Conservation (phyloP, 306 rosid species). For the Comarum palustre region DNA sequence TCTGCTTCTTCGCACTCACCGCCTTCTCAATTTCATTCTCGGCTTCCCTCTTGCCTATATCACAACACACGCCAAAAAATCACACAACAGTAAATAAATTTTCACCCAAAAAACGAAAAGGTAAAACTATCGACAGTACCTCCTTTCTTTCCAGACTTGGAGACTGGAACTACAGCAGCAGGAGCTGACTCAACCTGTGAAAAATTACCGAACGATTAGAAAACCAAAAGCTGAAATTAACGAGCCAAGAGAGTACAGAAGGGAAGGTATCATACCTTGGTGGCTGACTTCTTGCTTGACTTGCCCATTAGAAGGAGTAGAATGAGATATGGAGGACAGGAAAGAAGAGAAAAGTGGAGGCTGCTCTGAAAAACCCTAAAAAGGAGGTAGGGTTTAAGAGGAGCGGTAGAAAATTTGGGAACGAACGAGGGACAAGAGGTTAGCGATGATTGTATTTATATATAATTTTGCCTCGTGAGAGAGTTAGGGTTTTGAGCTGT, state of each 20-base stretch:
- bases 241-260: neutral
- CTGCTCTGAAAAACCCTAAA: constrained; percentile 51
- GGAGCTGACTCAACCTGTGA: constrained; percentile 64
- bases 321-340: neutral
- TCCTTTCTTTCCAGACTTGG: constrained; percentile 52
- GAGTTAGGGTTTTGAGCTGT: constrained; percentile 10
- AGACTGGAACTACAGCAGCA: constrained; percentile 44
- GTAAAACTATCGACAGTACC: constrained; percentile 31
- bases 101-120: neutral
- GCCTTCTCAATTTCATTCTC: constrained; percentile 47
- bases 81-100: neutral
- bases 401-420: constrained; percentile 11
- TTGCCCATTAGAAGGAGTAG: constrained; percentile 44
- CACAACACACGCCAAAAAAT: no score
- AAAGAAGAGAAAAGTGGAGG: neutral
- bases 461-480: neutral
- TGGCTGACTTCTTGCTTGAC: constrained; percentile 72
- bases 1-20: constrained; percentile 65
- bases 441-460: neutral
- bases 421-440: neutral
- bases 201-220: neutral
- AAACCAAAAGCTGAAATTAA: neutral
- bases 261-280: constrained; percentile 40
- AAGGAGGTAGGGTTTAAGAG: constrained; percentile 21
- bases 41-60: constrained; percentile 67